A percentile compares a stretch with the other conserved stretches of the same genome.
Conservation (phyloP, 1,284 basidiomycete species). For the Ganoderma resinaceum region DNA sequence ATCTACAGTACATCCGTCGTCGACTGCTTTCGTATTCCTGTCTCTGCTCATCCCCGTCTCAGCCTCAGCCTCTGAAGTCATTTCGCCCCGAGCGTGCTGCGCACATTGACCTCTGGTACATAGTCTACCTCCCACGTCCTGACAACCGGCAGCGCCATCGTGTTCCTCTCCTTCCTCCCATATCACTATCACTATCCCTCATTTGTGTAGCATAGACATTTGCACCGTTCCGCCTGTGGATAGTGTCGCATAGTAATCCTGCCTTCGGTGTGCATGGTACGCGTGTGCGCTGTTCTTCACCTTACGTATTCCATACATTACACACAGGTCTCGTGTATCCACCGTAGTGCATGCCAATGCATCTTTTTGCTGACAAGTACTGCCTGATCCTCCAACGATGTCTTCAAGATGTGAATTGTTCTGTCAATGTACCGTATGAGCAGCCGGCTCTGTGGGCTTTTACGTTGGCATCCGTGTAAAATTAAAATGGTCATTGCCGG, state of each 20-base stretch:
- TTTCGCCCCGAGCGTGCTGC: conserved; percentile 7
- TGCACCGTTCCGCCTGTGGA: conserved; percentile 11
- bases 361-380: not conserved
- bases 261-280: conserved; percentile 10
- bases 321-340: conserved; percentile 10
- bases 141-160: not conserved
- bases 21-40: conserved; percentile 22
- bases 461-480: not conserved
- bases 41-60: not conserved
- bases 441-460: not conserved
- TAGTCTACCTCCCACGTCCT: not conserved
- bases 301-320: conserved; percentile 7
- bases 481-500: not conserved
- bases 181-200: conserved; percentile 13
- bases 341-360: conserved; percentile 15
- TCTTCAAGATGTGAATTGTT: not conserved
- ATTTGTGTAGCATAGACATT: conserved; percentile 22
- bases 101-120: not conserved
- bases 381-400: not conserved
- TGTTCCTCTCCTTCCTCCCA: not conserved
- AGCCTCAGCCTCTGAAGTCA: not conserved
- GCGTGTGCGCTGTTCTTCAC: not conserved
- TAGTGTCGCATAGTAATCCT: conserved; percentile 15
- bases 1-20: conserved; percentile 20
- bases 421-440: not conserved